A percentile compares a stretch with the other conserved stretches of the same genome.
Conservation (phyloP, 2,329 filamentous ascomycete genomes). For the Fusarium globosum region DNA sequence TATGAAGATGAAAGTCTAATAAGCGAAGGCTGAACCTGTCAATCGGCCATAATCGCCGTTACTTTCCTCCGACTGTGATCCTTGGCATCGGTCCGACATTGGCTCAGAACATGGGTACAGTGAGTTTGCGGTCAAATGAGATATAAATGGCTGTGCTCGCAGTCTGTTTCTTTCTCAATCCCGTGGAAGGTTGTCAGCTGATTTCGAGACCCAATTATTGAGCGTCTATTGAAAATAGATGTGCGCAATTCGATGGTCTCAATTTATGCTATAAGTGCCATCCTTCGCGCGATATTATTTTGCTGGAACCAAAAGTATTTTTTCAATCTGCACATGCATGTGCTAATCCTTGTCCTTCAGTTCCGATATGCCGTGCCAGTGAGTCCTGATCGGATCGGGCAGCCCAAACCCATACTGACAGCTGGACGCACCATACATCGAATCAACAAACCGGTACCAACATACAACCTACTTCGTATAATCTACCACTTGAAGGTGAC, state of each 20-base stretch:
- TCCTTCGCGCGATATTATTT: background rate
- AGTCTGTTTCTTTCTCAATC: fast-evolving
- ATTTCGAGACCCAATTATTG: fast-evolving
- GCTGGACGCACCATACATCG: too few species aligned
- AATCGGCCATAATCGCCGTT: background rate
- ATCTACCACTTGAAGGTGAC: background rate
- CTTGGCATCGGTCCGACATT: background rate
- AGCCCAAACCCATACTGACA: fast-evolving
- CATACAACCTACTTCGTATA: too few species aligned
- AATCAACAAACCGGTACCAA: background rate
- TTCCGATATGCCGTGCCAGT: background rate
- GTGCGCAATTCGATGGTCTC: background rate
- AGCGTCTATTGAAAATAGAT: fast-evolving
- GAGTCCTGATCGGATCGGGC: fast-evolving
- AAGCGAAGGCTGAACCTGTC: background rate
- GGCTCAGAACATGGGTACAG: background rate
- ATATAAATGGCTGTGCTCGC: background rate
- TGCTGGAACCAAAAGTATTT: background rate
- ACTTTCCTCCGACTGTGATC: background rate
- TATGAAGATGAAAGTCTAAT: background rate
- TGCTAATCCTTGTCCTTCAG: too few species aligned
- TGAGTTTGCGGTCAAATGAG: background rate
- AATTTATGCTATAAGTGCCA: background rate
- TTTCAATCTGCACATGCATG: too few species aligned
- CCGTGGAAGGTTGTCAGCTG: background rate